Percentiles rank a stretch among this genome's conserved stretches.
These are phyloP conservation scores for Acanthamoeba culbertsoni DNA, from an alignment of 208 protist species.

Conservation along the genomic window DNA sequence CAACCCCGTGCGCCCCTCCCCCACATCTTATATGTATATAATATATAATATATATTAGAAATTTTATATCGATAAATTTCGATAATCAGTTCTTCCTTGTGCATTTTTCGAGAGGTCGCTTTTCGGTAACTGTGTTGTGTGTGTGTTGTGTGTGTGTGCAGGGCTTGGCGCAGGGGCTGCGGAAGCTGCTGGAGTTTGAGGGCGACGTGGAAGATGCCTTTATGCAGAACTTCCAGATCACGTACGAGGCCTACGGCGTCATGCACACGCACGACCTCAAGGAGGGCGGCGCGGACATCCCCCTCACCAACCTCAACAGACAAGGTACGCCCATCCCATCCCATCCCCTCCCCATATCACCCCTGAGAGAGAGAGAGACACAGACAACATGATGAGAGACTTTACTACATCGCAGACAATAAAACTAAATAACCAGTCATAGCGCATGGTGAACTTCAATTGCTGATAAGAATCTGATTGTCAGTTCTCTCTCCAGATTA, in stretches of 20 bases:
- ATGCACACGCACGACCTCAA: conserved; percentile 76
- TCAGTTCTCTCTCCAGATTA: background rate
- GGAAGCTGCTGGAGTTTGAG: conserved; percentile 71
- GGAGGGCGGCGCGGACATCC: conserved; percentile 78
- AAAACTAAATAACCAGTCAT: background rate
- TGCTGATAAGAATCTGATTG: conserved; percentile 9
- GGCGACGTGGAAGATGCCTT: conserved; percentile 82
- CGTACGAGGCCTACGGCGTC: conserved; percentile 77
- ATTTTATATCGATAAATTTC: no score
- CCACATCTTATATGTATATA: background rate
- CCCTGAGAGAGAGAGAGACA: background rate
- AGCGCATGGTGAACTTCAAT: background rate
- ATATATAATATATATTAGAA: background rate
- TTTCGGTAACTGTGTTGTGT: no score
- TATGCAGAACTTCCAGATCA: conserved; percentile 71
- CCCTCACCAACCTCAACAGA: conserved; percentile 84
- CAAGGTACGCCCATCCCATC: conserved; percentile 58
- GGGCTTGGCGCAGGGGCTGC: conserved; percentile 64
- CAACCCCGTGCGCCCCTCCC: conserved; percentile 58
- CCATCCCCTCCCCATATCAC: background rate
- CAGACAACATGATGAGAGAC: background rate
- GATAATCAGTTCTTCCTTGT: no score
- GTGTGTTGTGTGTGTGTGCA: background rate
- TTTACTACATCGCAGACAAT: background rate
- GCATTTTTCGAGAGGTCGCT: no score